Percentiles rank a stretch among this genome's conserved stretches.
Conservation (phyloP, 805 yeast species). For the Phaffomyces antillensis region DNA sequence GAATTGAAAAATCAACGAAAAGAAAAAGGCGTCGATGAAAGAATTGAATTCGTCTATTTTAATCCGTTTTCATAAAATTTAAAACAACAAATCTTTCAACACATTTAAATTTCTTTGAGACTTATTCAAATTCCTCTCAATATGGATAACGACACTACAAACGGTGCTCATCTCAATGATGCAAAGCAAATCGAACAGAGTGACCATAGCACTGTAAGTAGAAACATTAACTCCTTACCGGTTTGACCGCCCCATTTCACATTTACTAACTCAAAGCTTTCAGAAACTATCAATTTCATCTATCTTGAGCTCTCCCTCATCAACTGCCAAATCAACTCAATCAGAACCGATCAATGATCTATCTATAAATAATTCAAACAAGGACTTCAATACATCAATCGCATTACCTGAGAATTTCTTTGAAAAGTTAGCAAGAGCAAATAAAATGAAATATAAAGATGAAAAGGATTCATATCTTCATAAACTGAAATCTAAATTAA, state of each 20-base stretch:
- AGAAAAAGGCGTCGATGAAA: constrained; percentile 4
- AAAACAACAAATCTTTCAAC: not conserved
- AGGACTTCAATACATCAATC: not conserved
- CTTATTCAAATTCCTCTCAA: not conserved
- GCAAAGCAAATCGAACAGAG: not conserved
- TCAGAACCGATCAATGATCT: too few relatives aligned
- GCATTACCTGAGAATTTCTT: constrained; percentile 11
- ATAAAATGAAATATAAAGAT: constrained; percentile 13
- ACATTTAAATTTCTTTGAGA: too few relatives aligned
- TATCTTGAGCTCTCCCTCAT: constrained; percentile 4
- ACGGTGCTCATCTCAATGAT: not conserved
- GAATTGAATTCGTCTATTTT: not conserved
- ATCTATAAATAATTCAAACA: not conserved
- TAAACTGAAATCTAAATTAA: constrained; percentile 17
- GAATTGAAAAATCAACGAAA: constrained; percentile 4
- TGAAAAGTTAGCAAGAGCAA: constrained; percentile 15
- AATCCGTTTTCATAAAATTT: not conserved
- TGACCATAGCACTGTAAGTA: constrained; percentile 1
- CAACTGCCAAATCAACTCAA: not conserved
- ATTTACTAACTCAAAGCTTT: not conserved
- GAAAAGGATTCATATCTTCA: constrained; percentile 20
- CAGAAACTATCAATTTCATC: constrained; percentile 3
- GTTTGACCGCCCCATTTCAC: not conserved
- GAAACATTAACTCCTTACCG: not conserved
- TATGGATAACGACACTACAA: not conserved